These are phyloP conservation scores for Aspergillaceae sp. DNA, from an alignment of 2,329 filamentous ascomycete species.

Conservation along the genomic window DNA sequence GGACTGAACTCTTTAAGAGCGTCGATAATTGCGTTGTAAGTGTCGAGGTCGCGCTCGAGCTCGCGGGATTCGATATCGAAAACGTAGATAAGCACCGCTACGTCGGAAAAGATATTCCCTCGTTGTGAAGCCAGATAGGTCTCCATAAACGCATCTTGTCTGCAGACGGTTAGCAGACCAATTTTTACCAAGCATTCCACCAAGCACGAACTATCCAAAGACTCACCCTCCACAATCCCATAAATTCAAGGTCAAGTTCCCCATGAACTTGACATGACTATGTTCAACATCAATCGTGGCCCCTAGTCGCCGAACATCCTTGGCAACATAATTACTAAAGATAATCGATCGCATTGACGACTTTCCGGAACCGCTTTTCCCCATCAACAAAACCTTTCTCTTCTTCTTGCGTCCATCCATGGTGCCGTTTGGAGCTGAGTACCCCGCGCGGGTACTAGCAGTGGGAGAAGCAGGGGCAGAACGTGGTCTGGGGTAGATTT, in stretches of 20 bases:
- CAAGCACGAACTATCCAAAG: not conserved
- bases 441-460: not conserved
- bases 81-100: slow-evolving; percentile 96
- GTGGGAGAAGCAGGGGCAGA: too few relatives aligned
- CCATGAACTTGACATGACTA: slow-evolving; percentile 97
- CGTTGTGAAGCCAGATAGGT: slow-evolving; percentile 95
- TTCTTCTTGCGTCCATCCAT: slow-evolving; percentile 55
- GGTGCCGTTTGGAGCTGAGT: slow-evolving; percentile 3
- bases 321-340: slow-evolving; percentile 97
- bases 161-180: slow-evolving; percentile 21
- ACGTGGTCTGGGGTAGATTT: too few relatives aligned
- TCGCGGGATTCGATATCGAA: slow-evolving; percentile 97
- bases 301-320: slow-evolving; percentile 83
- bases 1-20: slow-evolving; percentile 80
- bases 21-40: slow-evolving; percentile 82
- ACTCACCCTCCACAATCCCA: slow-evolving; percentile 91
- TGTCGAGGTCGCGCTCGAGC: slow-evolving; percentile 84
- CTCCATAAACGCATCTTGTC: slow-evolving; percentile 97
- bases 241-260: slow-evolving; percentile 90
- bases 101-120: slow-evolving; percentile 91
- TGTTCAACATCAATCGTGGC: slow-evolving; percentile 98
- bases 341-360: slow-evolving; percentile 98
- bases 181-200: too few relatives aligned
- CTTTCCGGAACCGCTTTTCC: slow-evolving; percentile 94
- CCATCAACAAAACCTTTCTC: slow-evolving; percentile 83